Evolutionary conservation across 495 filamentous ascomycete genomes (phyloP).

Genomic region (Penicillium pancosmium): DNA sequence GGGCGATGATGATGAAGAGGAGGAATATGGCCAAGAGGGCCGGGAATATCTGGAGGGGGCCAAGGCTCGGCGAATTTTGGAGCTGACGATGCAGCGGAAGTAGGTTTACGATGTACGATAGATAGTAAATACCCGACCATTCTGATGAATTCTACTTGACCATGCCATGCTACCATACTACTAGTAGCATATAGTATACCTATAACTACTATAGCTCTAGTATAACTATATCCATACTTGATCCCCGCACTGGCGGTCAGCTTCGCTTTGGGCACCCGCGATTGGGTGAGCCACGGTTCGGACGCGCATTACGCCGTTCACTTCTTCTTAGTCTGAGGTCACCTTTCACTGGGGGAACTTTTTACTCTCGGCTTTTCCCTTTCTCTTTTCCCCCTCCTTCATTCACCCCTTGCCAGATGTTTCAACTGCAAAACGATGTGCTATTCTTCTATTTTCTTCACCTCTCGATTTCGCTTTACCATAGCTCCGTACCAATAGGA

Average conservation of each 20-base stretch:
- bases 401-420: slow-evolving; percentile 14
- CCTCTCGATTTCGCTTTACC: slow-evolving; percentile 19
- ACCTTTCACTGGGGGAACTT: neutral
- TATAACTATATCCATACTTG: neutral
- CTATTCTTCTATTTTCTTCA: slow-evolving; percentile 27
- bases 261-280: neutral
- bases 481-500: slow-evolving; percentile 35
- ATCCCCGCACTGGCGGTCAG: slow-evolving; percentile 17
- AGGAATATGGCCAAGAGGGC: slow-evolving; percentile 43
- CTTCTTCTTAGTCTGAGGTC: neutral
- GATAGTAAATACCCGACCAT: neutral
- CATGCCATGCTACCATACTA: no score
- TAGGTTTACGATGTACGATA: slow-evolving; percentile 24
- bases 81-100: slow-evolving; percentile 40
- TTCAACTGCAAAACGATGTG: slow-evolving; percentile 32
- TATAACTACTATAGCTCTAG: no score
- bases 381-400: slow-evolving; percentile 9
- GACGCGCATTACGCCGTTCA: slow-evolving; percentile 3
- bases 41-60: slow-evolving; percentile 73
- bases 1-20: slow-evolving; percentile 48
- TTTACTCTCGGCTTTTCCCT: slow-evolving; percentile 2
- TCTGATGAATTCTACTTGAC: neutral
- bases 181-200: no score
- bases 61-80: slow-evolving; percentile 65
- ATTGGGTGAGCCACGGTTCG: slow-evolving; percentile 14